Evolutionary conservation across 108 stramenopile species (phyloP).

Genomic region (Schizochytrium sp.): DNA sequence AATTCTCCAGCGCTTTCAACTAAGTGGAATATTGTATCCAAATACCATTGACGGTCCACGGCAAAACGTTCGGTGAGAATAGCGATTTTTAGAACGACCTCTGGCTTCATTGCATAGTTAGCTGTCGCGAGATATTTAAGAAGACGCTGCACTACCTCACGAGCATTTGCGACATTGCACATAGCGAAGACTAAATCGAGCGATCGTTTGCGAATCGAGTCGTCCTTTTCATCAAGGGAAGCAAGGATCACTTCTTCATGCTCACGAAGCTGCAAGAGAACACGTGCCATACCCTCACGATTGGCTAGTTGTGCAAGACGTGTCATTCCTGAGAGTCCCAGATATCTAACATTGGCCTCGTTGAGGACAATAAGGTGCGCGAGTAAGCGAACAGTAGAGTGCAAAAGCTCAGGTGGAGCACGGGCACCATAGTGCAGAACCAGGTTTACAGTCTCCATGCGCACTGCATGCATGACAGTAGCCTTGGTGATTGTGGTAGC

Average conservation of each 20-base stretch:
- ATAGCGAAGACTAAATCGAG: slow-evolving; percentile 95
- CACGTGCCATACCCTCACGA: slow-evolving; percentile 80
- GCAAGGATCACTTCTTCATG: slow-evolving; percentile 91
- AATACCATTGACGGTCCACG: slow-evolving; percentile 93
- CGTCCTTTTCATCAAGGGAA: slow-evolving; percentile 94
- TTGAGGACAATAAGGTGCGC: slow-evolving; percentile 93
- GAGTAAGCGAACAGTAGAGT: slow-evolving; percentile 89
- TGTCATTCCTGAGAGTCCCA: slow-evolving; percentile 93
- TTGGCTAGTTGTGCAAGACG: slow-evolving; percentile 87
- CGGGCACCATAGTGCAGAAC: slow-evolving; percentile 89
- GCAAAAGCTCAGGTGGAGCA: slow-evolving; percentile 80
- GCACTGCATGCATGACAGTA: slow-evolving; percentile 94
- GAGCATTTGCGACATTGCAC: slow-evolving; percentile 92
- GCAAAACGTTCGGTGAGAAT: slow-evolving; percentile 98
- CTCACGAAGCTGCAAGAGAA: slow-evolving; percentile 79
- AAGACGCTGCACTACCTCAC: slow-evolving; percentile 91
- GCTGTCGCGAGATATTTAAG: slow-evolving; percentile 85
- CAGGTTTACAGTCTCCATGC: slow-evolving; percentile 95
- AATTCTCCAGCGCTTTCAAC: slow-evolving; percentile 93
- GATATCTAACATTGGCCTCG: slow-evolving; percentile 95
- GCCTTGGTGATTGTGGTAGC: slow-evolving; percentile 88
- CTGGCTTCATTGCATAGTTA: slow-evolving; percentile 91
- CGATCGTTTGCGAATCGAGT: slow-evolving; percentile 91
- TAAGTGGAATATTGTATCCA: slow-evolving; percentile 94
- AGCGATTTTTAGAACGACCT: slow-evolving; percentile 98